Evolutionary conservation across 148 eudicot genomes (phyloP), one percentile per base, ranked within the genome.

Genomic region (Polygonum maritimum): DNA sequence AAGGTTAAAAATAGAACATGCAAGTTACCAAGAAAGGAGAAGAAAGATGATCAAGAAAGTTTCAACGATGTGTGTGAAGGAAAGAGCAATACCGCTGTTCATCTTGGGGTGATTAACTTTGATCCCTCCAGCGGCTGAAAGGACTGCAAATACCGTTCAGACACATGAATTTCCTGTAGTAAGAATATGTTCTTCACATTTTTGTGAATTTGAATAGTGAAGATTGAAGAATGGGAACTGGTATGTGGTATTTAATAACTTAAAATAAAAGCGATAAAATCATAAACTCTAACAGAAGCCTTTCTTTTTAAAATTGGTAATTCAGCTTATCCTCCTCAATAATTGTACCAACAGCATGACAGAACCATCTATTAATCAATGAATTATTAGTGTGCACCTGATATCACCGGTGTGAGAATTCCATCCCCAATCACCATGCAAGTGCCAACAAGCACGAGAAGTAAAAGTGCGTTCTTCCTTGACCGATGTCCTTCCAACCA

Each of bases 391-490:
- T 63, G 78, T 63, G 81, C 85, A 95, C 99, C 99, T 80, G 99
- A 95, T 81, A 95, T 95, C 72, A 96, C 96, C 19, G 99, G 97
- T 78, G 99, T 95, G 69, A 95, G 91, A 82, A 95, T 95, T 51
- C 99, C 99, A 79, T 95, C 99, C 38, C 99, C 99, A 74, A 95
- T 89, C 60, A 91, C 91, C 97, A 90, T 95, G 87, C 96, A 92
- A 77, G 99, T 90, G 52, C 97, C 99, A 62, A 86, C 90, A 39
- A 95, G 91, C 78, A 95, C 99, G 72, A 95, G 89, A 5, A 95
- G 77, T 80, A 92, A 97, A 81, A 95, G 94, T 16, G 83, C 79
- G 73, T 84, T 91, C 81, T 86, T 92, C 82, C 96, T 85, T 16
- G 80, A 87, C 5, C 90, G 74, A 78, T 84, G 67, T 78, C 83